Conservation (phyloP, 1,284 basidiomycete genomes). For the Cryptococcus sp. region DNA sequence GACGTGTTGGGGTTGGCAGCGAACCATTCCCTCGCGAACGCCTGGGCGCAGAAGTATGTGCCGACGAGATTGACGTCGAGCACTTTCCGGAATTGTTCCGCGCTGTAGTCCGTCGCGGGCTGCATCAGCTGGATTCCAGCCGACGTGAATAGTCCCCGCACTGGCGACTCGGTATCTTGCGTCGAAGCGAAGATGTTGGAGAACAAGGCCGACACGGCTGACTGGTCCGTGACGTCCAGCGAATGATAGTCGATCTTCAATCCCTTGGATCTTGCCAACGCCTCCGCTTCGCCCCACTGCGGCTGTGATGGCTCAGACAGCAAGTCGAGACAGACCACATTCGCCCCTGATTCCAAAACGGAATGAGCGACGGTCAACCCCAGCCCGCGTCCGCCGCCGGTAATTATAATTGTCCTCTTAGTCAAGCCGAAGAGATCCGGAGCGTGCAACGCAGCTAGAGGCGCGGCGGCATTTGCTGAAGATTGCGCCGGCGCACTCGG, state of each 20-base stretch:
- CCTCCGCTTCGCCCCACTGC: slow-evolving; percentile 65
- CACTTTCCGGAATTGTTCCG: slow-evolving; percentile 70
- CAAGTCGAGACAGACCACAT: slow-evolving; percentile 76
- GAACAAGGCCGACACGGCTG: slow-evolving; percentile 58
- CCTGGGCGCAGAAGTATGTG: slow-evolving; percentile 27
- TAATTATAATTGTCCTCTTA: slow-evolving; percentile 74
- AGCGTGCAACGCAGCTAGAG: slow-evolving; percentile 14
- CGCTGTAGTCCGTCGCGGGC: slow-evolving; percentile 70
- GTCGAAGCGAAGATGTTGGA: slow-evolving; percentile 59
- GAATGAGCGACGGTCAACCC: slow-evolving; percentile 80
- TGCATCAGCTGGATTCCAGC: slow-evolving; percentile 71
- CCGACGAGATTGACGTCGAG: slow-evolving; percentile 67
- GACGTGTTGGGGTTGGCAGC: slow-evolving; percentile 13
- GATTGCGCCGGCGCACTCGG: neutral
- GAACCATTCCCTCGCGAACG: slow-evolving; percentile 30
- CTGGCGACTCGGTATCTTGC: slow-evolving; percentile 58
- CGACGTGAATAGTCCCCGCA: slow-evolving; percentile 61
- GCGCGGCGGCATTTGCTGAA: slow-evolving; percentile 6
- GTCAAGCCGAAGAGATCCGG: slow-evolving; percentile 63
- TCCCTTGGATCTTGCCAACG: slow-evolving; percentile 57
- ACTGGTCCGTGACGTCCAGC: slow-evolving; percentile 67
- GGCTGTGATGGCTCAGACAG: slow-evolving; percentile 62
- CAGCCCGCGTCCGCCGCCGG: slow-evolving; percentile 76
- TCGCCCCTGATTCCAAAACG: slow-evolving; percentile 73
- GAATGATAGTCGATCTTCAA: slow-evolving; percentile 67